Conservation (phyloP, 2,329 filamentous ascomycete genomes). For the Lachnellula occidentalis region DNA sequence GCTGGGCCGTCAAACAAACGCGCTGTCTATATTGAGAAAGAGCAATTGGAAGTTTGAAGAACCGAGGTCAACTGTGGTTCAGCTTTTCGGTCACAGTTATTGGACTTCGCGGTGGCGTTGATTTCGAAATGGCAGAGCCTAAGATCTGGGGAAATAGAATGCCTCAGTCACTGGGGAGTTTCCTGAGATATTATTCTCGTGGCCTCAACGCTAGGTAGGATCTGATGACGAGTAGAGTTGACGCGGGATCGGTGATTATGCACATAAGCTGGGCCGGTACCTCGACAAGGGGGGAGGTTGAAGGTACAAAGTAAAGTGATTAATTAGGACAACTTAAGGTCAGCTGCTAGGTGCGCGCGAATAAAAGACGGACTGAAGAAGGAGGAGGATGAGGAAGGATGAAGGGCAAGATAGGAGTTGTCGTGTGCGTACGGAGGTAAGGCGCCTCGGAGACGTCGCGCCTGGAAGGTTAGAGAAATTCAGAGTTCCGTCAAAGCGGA, state of each 20-base stretch:
- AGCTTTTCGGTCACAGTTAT: conserved; percentile 9
- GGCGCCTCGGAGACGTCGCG: neutral
- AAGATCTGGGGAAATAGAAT: conserved; percentile 9
- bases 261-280: conserved; percentile 11
- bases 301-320: neutral
- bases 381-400: conserved; percentile 4
- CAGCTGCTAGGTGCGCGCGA: conserved; percentile 26
- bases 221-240: conserved; percentile 23
- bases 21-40: conserved; percentile 42
- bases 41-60: neutral
- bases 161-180: conserved; percentile 9
- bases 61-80: conserved; percentile 11
- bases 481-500: neutral
- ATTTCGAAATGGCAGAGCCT: conserved; percentile 5
- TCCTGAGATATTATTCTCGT: conserved; percentile 12
- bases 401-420: conserved; percentile 11
- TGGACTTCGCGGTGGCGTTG: conserved; percentile 3
- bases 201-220: conserved; percentile 16
- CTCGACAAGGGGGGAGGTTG: conserved; percentile 17
- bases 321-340: conserved; percentile 28
- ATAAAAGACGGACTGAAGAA: conserved; percentile 20
- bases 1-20: conserved; percentile 89
- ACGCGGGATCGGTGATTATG: conserved; percentile 7
- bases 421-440: conserved; percentile 15
- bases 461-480: conserved; percentile 7